Evolutionary conservation across 768 basidiomycete genomes (phyloP).

Genomic region (Termitomyces sp.): DNA sequence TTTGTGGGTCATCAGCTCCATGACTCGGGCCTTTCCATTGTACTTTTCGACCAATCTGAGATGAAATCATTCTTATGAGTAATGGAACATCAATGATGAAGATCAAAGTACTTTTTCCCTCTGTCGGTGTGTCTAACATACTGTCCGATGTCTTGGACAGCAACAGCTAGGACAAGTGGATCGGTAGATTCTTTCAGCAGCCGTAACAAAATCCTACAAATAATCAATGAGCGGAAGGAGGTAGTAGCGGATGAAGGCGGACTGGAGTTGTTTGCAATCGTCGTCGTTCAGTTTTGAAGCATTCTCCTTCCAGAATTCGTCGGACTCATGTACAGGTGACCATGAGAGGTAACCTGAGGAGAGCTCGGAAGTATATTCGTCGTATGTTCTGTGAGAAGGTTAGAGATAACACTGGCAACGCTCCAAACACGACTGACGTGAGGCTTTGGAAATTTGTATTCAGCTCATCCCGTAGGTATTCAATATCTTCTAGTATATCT

Average conservation of each 20-base stretch:
- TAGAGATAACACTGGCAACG: neutral
- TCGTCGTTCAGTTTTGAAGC: slow-evolving; percentile 81
- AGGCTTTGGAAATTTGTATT: slow-evolving; percentile 80
- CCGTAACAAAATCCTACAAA: slow-evolving; percentile 64
- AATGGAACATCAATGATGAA: neutral
- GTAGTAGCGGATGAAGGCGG: slow-evolving; percentile 10
- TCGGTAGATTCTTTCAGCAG: slow-evolving; percentile 69
- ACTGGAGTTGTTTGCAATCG: slow-evolving; percentile 85
- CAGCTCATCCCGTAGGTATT: slow-evolving; percentile 85
- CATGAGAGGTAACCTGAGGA: slow-evolving; percentile 88
- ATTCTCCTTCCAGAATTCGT: slow-evolving; percentile 98
- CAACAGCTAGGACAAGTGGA: slow-evolving; percentile 81
- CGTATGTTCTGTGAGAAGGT: slow-evolving; percentile 69
- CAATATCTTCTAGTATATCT: slow-evolving; percentile 88
- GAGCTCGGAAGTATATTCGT: slow-evolving; percentile 92
- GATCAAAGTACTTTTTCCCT: slow-evolving; percentile 70
- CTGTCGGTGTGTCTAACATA: slow-evolving; percentile 90
- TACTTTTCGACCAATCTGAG: slow-evolving; percentile 70
- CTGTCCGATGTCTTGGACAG: slow-evolving; percentile 89
- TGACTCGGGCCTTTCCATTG: slow-evolving; percentile 80
- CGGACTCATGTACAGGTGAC: slow-evolving; percentile 95
- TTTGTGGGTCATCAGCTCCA: slow-evolving; percentile 90
- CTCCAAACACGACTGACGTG: slow-evolving; percentile 54
- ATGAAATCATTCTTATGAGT: slow-evolving; percentile 1
- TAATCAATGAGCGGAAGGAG: neutral